A percentile compares a stretch with the other conserved stretches of the same genome.
phyloP scores from a whole-genome alignment of 2,329 filamentous ascomycete genomes.

The Scleromitrula shiraiana region DNA sequence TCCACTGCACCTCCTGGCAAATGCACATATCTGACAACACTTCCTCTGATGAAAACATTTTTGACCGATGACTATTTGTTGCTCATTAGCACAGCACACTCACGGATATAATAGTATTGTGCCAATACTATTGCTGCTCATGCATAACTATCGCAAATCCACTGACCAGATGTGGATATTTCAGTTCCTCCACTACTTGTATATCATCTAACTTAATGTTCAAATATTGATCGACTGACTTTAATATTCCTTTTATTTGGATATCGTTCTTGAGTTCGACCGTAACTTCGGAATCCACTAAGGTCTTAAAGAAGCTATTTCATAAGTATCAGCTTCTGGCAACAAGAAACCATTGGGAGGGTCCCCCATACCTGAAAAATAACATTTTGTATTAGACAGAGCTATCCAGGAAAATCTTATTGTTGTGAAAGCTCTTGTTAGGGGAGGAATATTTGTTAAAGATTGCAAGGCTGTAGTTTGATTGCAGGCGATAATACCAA shows the following conservation, averaged over 20 bases:
- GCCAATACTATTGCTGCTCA: not conserved
- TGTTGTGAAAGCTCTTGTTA: too few species aligned
- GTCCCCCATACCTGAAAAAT: slow-evolving; percentile 31
- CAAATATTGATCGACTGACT: slow-evolving; percentile 96
- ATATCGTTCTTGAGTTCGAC: slow-evolving; percentile 99
- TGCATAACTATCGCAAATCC: slow-evolving; percentile 10
- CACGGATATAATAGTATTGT: not conserved
- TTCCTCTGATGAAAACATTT: slow-evolving; percentile 70
- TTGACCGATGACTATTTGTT: slow-evolving; percentile 55
- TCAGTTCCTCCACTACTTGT: slow-evolving; percentile 81
- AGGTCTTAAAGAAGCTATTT: slow-evolving; percentile 90
- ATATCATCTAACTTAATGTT: slow-evolving; percentile 99
- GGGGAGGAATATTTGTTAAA: too few species aligned
- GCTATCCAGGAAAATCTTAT: too few species aligned
- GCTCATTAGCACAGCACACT: slow-evolving; percentile 10
- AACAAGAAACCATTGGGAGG: not conserved
- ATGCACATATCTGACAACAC: slow-evolving; percentile 68
- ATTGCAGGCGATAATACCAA: too few species aligned
- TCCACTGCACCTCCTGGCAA: slow-evolving; percentile 60
- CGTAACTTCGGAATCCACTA: slow-evolving; percentile 94
- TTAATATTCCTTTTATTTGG: slow-evolving; percentile 87
- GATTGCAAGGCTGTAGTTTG: too few species aligned
- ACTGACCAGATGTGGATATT: slow-evolving; percentile 86
- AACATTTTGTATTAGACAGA: slow-evolving; percentile 34
- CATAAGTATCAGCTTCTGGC: not conserved